Conservation (phyloP, 805 yeast genomes). For the Monosporozyma siamensis region DNA sequence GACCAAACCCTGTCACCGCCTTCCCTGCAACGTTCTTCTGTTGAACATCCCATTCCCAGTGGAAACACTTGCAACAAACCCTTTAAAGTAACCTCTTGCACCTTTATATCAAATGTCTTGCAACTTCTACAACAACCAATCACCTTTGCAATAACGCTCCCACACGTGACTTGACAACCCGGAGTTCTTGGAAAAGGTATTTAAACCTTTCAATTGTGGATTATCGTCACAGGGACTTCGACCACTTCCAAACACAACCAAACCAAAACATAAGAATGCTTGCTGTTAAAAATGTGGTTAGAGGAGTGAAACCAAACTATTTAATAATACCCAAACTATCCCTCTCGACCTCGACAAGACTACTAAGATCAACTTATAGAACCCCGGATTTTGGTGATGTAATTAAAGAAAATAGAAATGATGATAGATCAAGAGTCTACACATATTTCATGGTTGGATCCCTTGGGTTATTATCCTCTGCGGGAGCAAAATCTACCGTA, state of each 20-base stretch:
- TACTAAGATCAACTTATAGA: slow-evolving; percentile 65
- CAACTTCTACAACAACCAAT: no score
- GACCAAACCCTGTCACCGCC: no score
- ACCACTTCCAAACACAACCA: background rate
- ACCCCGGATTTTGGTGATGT: slow-evolving; percentile 85
- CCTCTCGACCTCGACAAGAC: slow-evolving; percentile 20
- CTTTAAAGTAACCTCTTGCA: no score
- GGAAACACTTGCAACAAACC: no score
- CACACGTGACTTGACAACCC: no score
- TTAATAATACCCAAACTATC: slow-evolving; percentile 1
- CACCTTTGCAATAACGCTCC: no score
- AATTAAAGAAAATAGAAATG: slow-evolving; percentile 58
- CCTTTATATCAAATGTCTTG: no score
- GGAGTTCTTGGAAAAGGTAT: no score
- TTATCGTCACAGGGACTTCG: no score
- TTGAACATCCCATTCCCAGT: no score
- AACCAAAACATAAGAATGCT: background rate
- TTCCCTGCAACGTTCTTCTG: no score
- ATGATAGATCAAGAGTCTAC: slow-evolving; percentile 74
- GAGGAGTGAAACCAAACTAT: background rate
- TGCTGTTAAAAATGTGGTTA: background rate
- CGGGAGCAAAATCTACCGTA: slow-evolving; percentile 92
- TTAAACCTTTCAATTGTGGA: no score
- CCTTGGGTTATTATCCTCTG: slow-evolving; percentile 80
- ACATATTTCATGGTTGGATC: slow-evolving; percentile 98